Conservation (phyloP, 2,329 filamentous ascomycete species). For the Beauveria varroae region DNA sequence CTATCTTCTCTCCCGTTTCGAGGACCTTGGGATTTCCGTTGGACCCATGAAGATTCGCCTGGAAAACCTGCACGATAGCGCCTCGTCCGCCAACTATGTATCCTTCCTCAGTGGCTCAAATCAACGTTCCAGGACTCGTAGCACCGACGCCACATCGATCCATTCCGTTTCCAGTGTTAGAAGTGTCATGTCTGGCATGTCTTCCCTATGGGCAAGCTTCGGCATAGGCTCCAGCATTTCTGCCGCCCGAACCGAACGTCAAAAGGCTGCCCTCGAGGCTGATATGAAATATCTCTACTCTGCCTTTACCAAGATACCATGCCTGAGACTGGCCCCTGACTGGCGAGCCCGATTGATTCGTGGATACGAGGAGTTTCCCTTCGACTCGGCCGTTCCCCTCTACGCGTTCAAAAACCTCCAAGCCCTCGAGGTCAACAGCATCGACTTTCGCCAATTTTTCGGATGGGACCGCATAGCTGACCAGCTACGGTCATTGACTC, state of each 20-base stretch:
- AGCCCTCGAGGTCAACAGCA: constrained; percentile 85
- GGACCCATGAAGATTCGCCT: constrained; percentile 94
- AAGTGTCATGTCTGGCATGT: constrained; percentile 97
- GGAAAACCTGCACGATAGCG: constrained; percentile 87
- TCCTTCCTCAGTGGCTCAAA: constrained; percentile 79
- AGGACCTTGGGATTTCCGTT: constrained; percentile 82
- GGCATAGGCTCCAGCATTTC: constrained; percentile 74
- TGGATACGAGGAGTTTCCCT: constrained; percentile 95
- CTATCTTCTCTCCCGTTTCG: constrained; percentile 90
- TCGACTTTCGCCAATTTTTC: constrained; percentile 95
- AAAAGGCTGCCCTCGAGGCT: constrained; percentile 74
- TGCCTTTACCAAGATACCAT: constrained; percentile 96
- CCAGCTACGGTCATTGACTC: constrained; percentile 78
- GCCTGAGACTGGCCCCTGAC: constrained; percentile 82
- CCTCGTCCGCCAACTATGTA: constrained; percentile 84
- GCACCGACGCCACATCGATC: constrained; percentile 82
- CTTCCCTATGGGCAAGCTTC: constrained; percentile 82
- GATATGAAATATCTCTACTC: constrained; percentile 97
- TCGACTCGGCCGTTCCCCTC: constrained; percentile 94
- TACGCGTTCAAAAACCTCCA: constrained; percentile 96
- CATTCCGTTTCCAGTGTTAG: constrained; percentile 94
- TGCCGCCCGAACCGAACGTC: constrained; percentile 76
- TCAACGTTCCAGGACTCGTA: constrained; percentile 69
- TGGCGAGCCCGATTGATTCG: constrained; percentile 83
- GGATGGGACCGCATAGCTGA: constrained; percentile 94